phyloP scores from a whole-genome alignment of 495 filamentous ascomycete species.

The Neurospora africana region DNA sequence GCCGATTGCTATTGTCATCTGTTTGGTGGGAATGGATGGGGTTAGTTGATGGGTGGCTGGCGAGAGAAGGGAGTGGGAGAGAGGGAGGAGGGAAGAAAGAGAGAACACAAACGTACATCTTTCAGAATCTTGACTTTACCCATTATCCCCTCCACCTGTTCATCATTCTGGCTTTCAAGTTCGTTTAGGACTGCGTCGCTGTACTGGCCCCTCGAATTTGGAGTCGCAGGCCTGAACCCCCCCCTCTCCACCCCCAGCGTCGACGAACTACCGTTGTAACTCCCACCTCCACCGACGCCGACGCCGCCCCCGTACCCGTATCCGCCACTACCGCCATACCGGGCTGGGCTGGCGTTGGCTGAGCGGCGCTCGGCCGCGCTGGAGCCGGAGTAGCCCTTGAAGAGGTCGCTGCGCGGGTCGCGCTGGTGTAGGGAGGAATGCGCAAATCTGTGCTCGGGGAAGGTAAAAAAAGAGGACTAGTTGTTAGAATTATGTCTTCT shows the following conservation, averaged over 20 bases:
- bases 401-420: slow-evolving; percentile 80
- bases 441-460: slow-evolving; percentile 38
- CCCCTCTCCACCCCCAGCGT: slow-evolving; percentile 23
- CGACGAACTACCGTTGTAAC: slow-evolving; percentile 9
- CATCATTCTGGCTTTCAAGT: slow-evolving; percentile 91
- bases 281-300: slow-evolving; percentile 6
- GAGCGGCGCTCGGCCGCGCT: slow-evolving; percentile 42
- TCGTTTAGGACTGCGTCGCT: slow-evolving; percentile 86
- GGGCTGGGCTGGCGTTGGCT: slow-evolving; percentile 36
- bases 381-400: slow-evolving; percentile 70
- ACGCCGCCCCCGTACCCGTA: slow-evolving; percentile 49
- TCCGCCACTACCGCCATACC: slow-evolving; percentile 43
- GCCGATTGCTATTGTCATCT: slow-evolving; percentile 89
- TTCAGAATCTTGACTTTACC: slow-evolving; percentile 90
- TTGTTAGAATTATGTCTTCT: slow-evolving; percentile 34
- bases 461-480: neutral
- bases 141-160: slow-evolving; percentile 77
- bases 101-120: slow-evolving; percentile 50
- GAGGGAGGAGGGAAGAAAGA: neutral
- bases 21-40: neutral
- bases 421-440: slow-evolving; percentile 63
- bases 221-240: slow-evolving; percentile 56
- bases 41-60: neutral
- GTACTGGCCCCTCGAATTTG: slow-evolving; percentile 85
- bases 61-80: neutral